These are phyloP conservation scores for Tulasnella sp. DNA, from an alignment of 768 basidiomycete genomes.

Conservation along the genomic window DNA sequence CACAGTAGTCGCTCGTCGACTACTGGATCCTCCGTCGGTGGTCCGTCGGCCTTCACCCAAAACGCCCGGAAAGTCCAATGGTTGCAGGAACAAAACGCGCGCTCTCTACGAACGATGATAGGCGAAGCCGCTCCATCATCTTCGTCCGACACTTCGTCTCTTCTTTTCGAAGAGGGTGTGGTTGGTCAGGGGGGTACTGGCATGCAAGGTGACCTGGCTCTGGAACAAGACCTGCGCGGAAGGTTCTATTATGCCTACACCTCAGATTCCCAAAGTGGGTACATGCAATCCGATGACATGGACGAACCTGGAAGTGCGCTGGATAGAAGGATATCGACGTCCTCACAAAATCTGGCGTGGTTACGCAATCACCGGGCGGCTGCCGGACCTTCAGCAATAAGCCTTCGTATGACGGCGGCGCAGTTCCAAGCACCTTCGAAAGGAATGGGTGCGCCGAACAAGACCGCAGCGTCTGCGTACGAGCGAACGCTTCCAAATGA, in stretches of 20 bases:
- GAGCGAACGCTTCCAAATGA: slow-evolving; percentile 3
- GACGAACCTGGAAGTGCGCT: slow-evolving; percentile 25
- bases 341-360: slow-evolving; percentile 31
- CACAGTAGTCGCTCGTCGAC: slow-evolving; percentile 45
- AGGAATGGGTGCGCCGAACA: not conserved
- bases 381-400: not conserved
- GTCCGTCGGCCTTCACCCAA: slow-evolving; percentile 43
- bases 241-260: slow-evolving; percentile 79
- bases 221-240: slow-evolving; percentile 68
- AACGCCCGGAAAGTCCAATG: slow-evolving; percentile 75
- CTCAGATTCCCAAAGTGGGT: slow-evolving; percentile 50
- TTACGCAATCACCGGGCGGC: slow-evolving; percentile 19
- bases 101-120: slow-evolving; percentile 63
- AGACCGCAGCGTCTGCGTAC: slow-evolving; percentile 17
- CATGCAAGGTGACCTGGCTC: slow-evolving; percentile 59
- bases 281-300: slow-evolving; percentile 2
- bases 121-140: slow-evolving; percentile 64
- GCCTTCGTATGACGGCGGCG: not conserved
- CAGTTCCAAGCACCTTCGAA: slow-evolving; percentile 10
- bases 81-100: slow-evolving; percentile 79
- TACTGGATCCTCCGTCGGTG: not conserved
- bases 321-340: slow-evolving; percentile 19
- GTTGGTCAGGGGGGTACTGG: not conserved
- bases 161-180: slow-evolving; percentile 6
- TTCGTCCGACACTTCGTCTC: slow-evolving; percentile 48